Conservation (phyloP, 2,329 filamentous ascomycete species). For the Hymenoscyphus fraxineus region DNA sequence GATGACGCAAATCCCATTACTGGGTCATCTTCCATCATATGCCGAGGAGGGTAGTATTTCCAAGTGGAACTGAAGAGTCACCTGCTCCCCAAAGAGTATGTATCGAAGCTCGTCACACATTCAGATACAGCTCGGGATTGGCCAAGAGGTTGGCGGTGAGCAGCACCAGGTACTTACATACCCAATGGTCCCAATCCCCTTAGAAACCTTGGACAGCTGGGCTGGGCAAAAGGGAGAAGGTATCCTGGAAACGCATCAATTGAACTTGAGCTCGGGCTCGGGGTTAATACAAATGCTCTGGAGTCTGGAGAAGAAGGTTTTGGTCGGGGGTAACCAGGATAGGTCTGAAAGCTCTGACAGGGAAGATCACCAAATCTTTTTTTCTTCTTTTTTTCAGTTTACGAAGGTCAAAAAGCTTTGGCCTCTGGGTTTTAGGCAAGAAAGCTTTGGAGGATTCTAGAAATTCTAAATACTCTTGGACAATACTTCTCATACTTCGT, state of each 20-base stretch:
- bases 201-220: background rate
- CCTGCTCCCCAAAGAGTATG: background rate
- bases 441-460: no score
- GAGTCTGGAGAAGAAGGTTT: background rate
- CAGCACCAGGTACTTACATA: background rate
- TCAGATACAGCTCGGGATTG: background rate
- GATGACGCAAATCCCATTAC: background rate
- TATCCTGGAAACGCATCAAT: background rate
- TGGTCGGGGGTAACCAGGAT: background rate
- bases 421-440: no score
- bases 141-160: background rate
- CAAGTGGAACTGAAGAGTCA: slow-evolving; percentile 2
- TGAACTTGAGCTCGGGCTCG: background rate
- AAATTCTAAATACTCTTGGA: no score
- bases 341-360: background rate
- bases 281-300: background rate
- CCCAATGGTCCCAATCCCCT: background rate
- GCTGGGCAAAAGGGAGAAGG: background rate
- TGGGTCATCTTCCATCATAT: background rate
- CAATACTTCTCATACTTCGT: no score
- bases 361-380: background rate
- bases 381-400: no score
- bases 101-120: background rate
- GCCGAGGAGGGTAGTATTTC: background rate
- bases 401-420: no score